A percentile compares a stretch with the other conserved stretches of the same genome.
Evolutionary conservation across 768 basidiomycete species (phyloP).

Genomic region (Neoboletus brunneissimus): DNA sequence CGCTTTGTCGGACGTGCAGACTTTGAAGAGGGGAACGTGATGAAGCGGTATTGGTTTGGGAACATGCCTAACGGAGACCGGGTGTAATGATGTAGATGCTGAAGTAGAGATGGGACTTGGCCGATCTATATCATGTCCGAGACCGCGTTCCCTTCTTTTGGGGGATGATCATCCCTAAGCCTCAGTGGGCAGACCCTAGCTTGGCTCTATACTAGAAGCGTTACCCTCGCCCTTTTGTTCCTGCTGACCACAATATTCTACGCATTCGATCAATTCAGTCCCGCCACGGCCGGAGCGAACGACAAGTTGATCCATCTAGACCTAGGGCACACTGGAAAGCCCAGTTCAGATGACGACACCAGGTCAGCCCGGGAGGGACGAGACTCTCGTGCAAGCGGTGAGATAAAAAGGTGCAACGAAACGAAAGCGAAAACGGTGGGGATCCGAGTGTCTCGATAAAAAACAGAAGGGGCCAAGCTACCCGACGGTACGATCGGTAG

Average conservation of each 20-base stretch:
- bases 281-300: neutral
- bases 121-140: neutral
- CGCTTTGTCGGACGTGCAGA: conserved; percentile 51
- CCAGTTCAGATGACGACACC: neutral
- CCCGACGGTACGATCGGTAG: too few relatives aligned
- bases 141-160: too few relatives aligned
- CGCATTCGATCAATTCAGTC: neutral
- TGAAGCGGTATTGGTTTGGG: conserved; percentile 72
- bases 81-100: neutral
- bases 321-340: neutral
- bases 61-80: neutral
- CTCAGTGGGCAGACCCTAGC: too few relatives aligned
- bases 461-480: too few relatives aligned
- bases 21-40: conserved; percentile 76
- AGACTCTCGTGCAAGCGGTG: too few relatives aligned
- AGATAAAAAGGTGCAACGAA: too few relatives aligned
- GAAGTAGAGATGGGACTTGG: too few relatives aligned
- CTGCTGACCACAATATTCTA: neutral
- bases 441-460: too few relatives aligned
- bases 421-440: too few relatives aligned
- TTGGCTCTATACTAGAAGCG: neutral
- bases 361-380: neutral
- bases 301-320: neutral
- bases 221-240: too few relatives aligned
- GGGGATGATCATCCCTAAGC: too few relatives aligned